A percentile compares a stretch with the other conserved stretches of the same genome.
These are phyloP conservation scores for Micromonas pusilla DNA, from an alignment of 139 green algal species.

Conservation along the genomic window DNA sequence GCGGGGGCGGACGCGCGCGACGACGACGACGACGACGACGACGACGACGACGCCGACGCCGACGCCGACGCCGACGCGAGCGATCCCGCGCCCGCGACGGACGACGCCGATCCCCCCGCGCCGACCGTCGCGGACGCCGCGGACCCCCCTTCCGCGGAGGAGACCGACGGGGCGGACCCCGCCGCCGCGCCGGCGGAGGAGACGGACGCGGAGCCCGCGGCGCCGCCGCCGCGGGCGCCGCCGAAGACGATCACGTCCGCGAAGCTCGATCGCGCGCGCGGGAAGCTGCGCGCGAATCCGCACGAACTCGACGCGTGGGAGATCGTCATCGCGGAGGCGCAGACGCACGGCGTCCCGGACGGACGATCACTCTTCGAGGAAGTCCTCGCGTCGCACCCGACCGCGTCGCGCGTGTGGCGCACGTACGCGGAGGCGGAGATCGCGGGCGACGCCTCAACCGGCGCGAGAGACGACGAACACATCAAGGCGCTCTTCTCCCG, in stretches of 20 bases:
- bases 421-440: slow-evolving; percentile 18
- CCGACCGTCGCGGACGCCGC: not conserved
- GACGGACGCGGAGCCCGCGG: not conserved
- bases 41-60: slow-evolving; percentile 1
- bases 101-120: not conserved
- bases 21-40: not conserved
- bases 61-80: too few relatives aligned
- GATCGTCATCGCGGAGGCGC: not conserved
- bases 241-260: not conserved
- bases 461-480: slow-evolving; percentile 6
- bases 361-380: slow-evolving; percentile 20
- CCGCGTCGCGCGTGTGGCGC: not conserved
- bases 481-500: slow-evolving; percentile 22
- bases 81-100: not conserved
- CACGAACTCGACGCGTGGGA: not conserved
- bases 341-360: not conserved
- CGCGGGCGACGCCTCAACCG: not conserved
- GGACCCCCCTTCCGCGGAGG: not conserved
- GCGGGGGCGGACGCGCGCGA: not conserved
- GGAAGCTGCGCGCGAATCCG: not conserved
- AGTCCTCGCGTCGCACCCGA: not conserved
- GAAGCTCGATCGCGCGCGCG: not conserved
- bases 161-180: not conserved
- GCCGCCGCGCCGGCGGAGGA: not conserved
- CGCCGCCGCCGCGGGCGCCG: too few relatives aligned